Base-by-base conservation (phyloP, 1,284 basidiomycete genomes). In the Golubevia sp. region DNA sequence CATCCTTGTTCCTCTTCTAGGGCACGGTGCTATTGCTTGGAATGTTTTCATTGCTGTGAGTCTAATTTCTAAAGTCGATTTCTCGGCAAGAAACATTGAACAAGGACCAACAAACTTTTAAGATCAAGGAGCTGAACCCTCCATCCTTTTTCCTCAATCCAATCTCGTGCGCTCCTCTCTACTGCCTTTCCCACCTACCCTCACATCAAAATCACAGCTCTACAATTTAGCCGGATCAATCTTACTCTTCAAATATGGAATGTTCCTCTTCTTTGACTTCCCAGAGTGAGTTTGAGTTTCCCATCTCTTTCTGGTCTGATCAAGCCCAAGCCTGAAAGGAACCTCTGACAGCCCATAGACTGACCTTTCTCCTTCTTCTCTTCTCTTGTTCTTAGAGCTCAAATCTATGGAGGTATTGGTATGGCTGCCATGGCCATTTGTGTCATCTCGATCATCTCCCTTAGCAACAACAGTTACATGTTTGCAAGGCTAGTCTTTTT, bases 1-100 rank as follows among this genome's bases (percentile, higher is more conserved):
- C n/a, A n/a, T n/a, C n/a, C n/a, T n/a, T n/a, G n/a, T n/a, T n/a
- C n/a, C n/a, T n/a, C n/a, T n/a, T n/a, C n/a, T n/a, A n/a, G n/a
- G n/a, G n/a, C n/a, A 66, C 83, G 91, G 91, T 78, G 90, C 90
- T 60, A 91, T 92, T 73, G 90, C 89, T 52, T 91, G 90, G 90
- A 89, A 86, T 68, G 85, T 89, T 64, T 72, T 89, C 71, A 88
- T 92, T 68, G 86, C 88, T 67, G 90, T 90, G 83, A 73, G 87
- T 84, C 58, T 34, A 8, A n/a, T n/a, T n/a, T n/a, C n/a, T n/a
- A n/a, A n/a, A n/a, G n/a, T n/a, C n/a, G n/a, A n/a, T n/a, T n/a
- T n/a, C n/a, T n/a, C n/a, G n/a, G n/a, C n/a, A n/a, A n/a, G n/a
- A n/a, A n/a, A n/a, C n/a, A n/a, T n/a, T n/a, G n/a, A n/a, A n/a